Base-by-base conservation (phyloP, 2,329 filamentous ascomycete species). In the Epichloe scottii region DNA sequence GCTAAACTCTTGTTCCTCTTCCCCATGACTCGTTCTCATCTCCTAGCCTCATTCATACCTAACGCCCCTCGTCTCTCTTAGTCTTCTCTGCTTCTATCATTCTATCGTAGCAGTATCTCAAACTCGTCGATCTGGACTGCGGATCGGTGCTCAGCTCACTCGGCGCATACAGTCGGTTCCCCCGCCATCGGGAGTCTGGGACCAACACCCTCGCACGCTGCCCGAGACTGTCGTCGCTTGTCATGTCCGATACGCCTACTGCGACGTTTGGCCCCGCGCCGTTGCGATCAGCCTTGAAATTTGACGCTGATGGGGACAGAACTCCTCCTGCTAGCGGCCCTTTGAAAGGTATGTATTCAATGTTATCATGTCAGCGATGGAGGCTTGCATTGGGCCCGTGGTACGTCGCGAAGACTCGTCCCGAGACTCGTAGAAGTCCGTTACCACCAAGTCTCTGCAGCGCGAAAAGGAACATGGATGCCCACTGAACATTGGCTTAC, bases 271-370 rank as follows among this genome's bases (percentile, higher is more conserved):
- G 56, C 51, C 51, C 55, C 23, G 41, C 57, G 53, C 68, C 69
- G 6, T 60, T 72, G 49, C 68, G 69, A 45, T 72, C 71, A 38
- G 71, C 68, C 23, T 60, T 73, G 56, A 75, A 74, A 59, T 60
- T 57, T 14, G 72, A 75, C 33, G 68, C 71, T 48, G 71, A 73
- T 45, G 58, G 46, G 46, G 67, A 70, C 44, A 64, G 60, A 53
- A 62, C 65, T 3, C 60, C 61, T 21, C 64, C 70, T 11, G 59
- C 66, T 38, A 68, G 63, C 54, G 64, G 65, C 48, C 62, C 67
- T 38, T 58, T 65, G 41, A 75, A 75, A 71, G 72, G 72, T 75
- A 60, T 19, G 51, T 45, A 14, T 23, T 17, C 26, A 6, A 17
- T 33, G 8, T 15, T 21, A n/a, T 44, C 21, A 4, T 17, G 8